Evolutionary conservation across 257 asterid genomes (phyloP).

Genomic region (Solanum raphanifolium): DNA sequence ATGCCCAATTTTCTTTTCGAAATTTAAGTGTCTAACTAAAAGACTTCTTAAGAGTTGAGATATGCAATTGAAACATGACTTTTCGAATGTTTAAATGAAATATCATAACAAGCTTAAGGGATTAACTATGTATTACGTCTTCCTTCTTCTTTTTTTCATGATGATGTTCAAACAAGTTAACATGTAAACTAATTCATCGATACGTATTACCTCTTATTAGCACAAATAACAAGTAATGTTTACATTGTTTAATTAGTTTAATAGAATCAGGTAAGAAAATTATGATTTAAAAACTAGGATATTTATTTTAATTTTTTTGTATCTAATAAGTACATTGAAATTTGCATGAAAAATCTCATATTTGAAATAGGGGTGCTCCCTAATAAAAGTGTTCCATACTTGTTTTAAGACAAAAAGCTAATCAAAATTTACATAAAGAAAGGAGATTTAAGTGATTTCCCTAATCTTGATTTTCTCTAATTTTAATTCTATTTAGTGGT

Average conservation of each 20-base stretch:
- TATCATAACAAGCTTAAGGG: background rate
- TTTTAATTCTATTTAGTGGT: background rate
- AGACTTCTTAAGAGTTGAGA: background rate
- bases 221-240: background rate
- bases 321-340: background rate
- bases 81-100: background rate
- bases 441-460: background rate
- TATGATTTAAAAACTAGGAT: background rate
- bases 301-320: background rate
- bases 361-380: background rate
- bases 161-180: background rate
- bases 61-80: background rate
- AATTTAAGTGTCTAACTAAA: background rate
- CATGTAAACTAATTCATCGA: background rate
- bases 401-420: background rate
- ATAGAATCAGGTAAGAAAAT: background rate
- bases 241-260: background rate
- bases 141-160: background rate
- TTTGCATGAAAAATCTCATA: background rate
- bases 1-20: accelerated
- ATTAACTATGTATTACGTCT: background rate
- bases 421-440: background rate
- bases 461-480: background rate
- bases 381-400: no score
- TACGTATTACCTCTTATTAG: no score